Conservation (phyloP, 2,329 filamentous ascomycete species). For the Penicillium corylophilum region DNA sequence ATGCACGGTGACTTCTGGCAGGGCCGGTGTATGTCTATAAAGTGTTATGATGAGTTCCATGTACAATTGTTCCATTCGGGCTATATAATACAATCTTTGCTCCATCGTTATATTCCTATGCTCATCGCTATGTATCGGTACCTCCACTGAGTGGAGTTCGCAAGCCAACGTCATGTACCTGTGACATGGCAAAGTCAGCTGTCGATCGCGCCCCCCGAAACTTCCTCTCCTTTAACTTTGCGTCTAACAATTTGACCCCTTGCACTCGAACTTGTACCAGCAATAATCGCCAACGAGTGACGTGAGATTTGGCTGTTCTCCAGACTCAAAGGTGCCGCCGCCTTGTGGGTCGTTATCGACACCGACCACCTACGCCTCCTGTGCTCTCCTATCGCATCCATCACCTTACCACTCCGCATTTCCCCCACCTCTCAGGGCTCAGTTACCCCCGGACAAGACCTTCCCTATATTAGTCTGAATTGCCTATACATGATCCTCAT, state of each 20-base stretch:
- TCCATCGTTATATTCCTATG: not conserved
- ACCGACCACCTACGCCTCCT: slow-evolving; percentile 11
- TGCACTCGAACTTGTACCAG: not conserved
- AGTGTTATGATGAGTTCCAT: slow-evolving; percentile 7
- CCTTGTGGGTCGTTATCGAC: slow-evolving; percentile 24
- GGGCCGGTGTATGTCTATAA: slow-evolving; percentile 17
- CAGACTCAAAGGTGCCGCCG: not conserved
- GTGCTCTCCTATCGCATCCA: slow-evolving; percentile 19
- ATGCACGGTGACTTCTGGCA: slow-evolving; percentile 8
- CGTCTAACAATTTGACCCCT: slow-evolving; percentile 1
- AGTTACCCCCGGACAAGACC: not conserved
- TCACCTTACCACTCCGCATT: slow-evolving; percentile 6
- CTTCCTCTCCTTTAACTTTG: slow-evolving; percentile 1
- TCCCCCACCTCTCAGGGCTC: slow-evolving; percentile 2
- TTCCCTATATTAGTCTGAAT: slow-evolving; percentile 1
- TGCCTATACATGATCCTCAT: slow-evolving; percentile 7
- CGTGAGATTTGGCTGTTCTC: not conserved
- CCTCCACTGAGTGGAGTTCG: slow-evolving; percentile 1
- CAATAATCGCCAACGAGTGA: not conserved
- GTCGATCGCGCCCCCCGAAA: slow-evolving; percentile 18
- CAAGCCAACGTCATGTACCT: slow-evolving; percentile 19
- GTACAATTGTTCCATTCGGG: slow-evolving; percentile 12
- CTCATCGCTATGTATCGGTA: slow-evolving; percentile 6
- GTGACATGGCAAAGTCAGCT: slow-evolving; percentile 25
- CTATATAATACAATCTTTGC: slow-evolving; percentile 5